A percentile compares a stretch with the other conserved stretches of the same genome.
Conservation (phyloP, 768 basidiomycete genomes). For the Termitomyces sp. region DNA sequence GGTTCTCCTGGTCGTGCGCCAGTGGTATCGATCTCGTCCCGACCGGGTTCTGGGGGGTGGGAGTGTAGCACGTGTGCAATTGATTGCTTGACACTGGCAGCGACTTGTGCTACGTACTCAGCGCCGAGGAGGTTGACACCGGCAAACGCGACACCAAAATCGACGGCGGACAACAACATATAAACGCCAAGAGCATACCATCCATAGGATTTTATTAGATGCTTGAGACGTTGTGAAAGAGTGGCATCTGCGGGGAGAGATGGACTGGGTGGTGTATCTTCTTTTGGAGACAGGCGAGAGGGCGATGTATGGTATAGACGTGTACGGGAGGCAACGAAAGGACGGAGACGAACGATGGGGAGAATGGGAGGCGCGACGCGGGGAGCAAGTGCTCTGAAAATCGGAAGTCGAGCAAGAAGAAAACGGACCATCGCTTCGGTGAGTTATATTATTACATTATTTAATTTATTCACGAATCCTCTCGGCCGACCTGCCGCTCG, state of each 20-base stretch:
- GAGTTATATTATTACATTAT: no score
- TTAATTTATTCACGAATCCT: no score
- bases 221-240: conserved; percentile 69
- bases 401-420: conserved; percentile 40
- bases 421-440: neutral
- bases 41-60: conserved; percentile 61
- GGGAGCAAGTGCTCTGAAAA: conserved; percentile 42
- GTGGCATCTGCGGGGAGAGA: conserved; percentile 48
- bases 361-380: conserved; percentile 45
- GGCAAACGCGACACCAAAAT: conserved; percentile 83
- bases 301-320: conserved; percentile 50
- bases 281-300: conserved; percentile 39
- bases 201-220: conserved; percentile 88
- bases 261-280: conserved; percentile 26
- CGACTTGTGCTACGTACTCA: conserved; percentile 77
- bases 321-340: conserved; percentile 21
- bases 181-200: conserved; percentile 97
- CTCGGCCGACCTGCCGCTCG: conserved; percentile 7
- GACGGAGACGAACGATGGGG: conserved; percentile 35
- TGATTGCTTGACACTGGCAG: conserved; percentile 51
- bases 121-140: conserved; percentile 87
- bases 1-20: conserved; percentile 18
- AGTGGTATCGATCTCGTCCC: conserved; percentile 55
- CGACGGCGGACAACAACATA: conserved; percentile 63
- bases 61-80: conserved; percentile 42